Conservation (phyloP, 2,329 filamentous ascomycete genomes). For the Cylindrodendrum hubeiense region DNA sequence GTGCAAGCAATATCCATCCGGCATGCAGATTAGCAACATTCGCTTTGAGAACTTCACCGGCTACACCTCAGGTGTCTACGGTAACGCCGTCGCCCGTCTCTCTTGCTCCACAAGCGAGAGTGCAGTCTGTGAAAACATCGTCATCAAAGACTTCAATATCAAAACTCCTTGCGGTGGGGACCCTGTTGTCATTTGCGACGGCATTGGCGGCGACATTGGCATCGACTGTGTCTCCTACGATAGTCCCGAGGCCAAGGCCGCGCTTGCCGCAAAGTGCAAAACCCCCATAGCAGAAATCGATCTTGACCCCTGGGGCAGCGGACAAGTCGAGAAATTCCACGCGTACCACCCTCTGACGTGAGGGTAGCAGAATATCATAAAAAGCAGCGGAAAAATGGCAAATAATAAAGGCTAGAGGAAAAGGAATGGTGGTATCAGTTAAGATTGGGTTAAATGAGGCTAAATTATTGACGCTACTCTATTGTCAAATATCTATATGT, state of each 20-base stretch:
- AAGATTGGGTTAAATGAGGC: too few relatives aligned
- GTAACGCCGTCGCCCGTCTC: constrained; percentile 65
- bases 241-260: constrained; percentile 23
- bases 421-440: too few relatives aligned
- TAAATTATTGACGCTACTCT: too few relatives aligned
- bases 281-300: constrained; percentile 23
- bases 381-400: too few relatives aligned
- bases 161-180: constrained; percentile 12
- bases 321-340: constrained; percentile 12
- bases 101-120: constrained; percentile 65
- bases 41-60: constrained; percentile 70
- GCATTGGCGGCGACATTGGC: constrained; percentile 26
- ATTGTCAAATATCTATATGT: too few relatives aligned
- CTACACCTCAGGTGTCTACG: constrained; percentile 67
- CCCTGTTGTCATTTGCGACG: constrained; percentile 32
- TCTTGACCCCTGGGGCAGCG: constrained; percentile 13
- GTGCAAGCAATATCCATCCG: constrained; percentile 66
- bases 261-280: constrained; percentile 18
- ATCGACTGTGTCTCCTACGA: constrained; percentile 31
- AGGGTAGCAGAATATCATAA: too few relatives aligned
- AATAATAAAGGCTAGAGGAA: too few relatives aligned
- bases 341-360: neutral
- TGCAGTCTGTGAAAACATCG: constrained; percentile 68
- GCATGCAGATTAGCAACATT: constrained; percentile 70
- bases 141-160: constrained; percentile 66